Base-by-base conservation (phyloP, 2,329 filamentous ascomycete species). In the Knufia petricola region DNA sequence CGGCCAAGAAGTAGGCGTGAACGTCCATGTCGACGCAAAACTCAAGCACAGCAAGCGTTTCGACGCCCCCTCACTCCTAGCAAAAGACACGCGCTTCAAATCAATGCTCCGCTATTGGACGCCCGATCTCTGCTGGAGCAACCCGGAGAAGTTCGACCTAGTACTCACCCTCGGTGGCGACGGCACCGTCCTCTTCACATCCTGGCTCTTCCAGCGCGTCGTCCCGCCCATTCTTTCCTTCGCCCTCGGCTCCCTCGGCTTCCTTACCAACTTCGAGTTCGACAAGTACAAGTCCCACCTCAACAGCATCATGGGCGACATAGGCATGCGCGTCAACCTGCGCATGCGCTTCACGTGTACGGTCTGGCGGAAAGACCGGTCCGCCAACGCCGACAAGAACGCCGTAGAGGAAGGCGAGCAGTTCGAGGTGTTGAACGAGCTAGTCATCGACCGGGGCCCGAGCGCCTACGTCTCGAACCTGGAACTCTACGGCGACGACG, bases 271-370 rank as follows among this genome's bases (percentile, higher is more conserved):
- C 62, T 96, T 96, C 63, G 89, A 96, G 64, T 98, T 92, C 62
- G 80, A 87, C 53, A 78, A 83, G 58, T 95, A 95, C 73, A 88
- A 87, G 67, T 75, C 85, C 51, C 86, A 94, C 61, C 77, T 98
- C 28, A 84, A 87, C 66, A 82, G 81, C 47, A 79, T 96, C 58
- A 94, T 98, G 88, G 88, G 88, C 52, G 87, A 94, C 50, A 80
- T 85, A 1, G 92, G 92, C 49, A 96, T 98, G 90, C 84, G 90
- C 47, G 90, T 96, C 52, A 96, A 95, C 62, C 74, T 98, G 58
- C 87, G 92, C 57, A 98, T 98, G 92, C 85, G 92, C 53, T 98
- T 98, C 66, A 98, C 92, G 13, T 96, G 90, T 70, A 96, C 92
- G 0, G 89, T 98, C 7, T 95, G 90, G 71, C 84, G 90, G 38